Percentiles rank a stretch among this genome's conserved stretches.
These are phyloP conservation scores for Fusarium lyarnte DNA, from an alignment of 2,329 filamentous ascomycete species.

Conservation along the genomic window DNA sequence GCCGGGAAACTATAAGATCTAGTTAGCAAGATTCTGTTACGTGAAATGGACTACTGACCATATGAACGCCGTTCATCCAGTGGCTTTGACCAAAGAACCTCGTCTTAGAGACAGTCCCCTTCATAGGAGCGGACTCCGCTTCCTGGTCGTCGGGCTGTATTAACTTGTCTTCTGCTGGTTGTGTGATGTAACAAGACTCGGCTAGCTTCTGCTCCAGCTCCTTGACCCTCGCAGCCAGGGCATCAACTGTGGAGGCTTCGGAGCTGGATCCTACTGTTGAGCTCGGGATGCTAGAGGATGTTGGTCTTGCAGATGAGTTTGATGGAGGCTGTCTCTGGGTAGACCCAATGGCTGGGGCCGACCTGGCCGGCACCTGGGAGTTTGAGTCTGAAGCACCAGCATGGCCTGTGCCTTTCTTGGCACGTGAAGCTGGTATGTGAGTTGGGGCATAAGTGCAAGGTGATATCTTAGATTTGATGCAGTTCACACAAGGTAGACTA, in stretches of 20 bases:
- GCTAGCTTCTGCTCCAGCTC: conserved; percentile 57
- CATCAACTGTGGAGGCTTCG: conserved; percentile 43
- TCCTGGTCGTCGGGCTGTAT: not conserved
- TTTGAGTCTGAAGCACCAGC: conserved; percentile 1
- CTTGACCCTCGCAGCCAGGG: conserved; percentile 51
- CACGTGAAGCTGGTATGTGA: conserved; percentile 45
- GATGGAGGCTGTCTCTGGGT: conserved; percentile 5
- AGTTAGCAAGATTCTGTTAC: not conserved
- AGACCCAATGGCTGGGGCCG: conserved; percentile 20
- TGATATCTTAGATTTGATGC: conserved; percentile 63
- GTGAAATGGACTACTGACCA: conserved; percentile 47
- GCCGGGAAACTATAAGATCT: conserved; percentile 43
- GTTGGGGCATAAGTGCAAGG: conserved; percentile 62
- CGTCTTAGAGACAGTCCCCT: conserved; percentile 54
- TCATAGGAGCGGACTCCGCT: conserved; percentile 33
- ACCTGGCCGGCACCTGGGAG: conserved; percentile 33
- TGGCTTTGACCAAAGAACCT: conserved; percentile 61
- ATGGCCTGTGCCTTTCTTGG: conserved; percentile 27
- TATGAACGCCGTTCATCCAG: conserved; percentile 57
- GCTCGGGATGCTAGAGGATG: conserved; percentile 40
- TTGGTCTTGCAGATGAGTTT: not conserved
- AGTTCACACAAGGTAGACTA: conserved; percentile 67
- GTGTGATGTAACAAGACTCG: conserved; percentile 39
- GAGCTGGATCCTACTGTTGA: conserved; percentile 43
- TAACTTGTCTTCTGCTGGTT: conserved; percentile 24